These are phyloP conservation scores for Calonectria montana DNA, from an alignment of 2,329 filamentous ascomycete species.

Conservation along the genomic window DNA sequence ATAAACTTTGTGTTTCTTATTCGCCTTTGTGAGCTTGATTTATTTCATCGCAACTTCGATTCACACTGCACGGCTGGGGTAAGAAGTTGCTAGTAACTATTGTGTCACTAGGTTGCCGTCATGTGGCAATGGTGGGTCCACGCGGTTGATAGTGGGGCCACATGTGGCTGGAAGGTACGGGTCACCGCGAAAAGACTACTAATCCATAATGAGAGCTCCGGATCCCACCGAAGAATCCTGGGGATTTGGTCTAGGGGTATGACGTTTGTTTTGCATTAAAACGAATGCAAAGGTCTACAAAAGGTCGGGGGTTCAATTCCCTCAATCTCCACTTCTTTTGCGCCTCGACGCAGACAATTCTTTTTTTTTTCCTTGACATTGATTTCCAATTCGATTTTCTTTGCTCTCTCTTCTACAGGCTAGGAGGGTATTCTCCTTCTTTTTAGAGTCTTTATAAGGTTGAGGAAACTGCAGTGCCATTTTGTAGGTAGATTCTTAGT, in stretches of 20 bases:
- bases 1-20: too few relatives aligned
- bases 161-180: not conserved
- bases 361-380: not conserved
- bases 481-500: too few relatives aligned
- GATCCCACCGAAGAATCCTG: not conserved
- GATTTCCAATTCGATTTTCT: not conserved
- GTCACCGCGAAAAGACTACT: not conserved
- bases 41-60: too few relatives aligned
- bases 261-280: constrained; percentile 19
- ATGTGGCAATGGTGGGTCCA: not conserved
- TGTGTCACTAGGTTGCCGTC: not conserved
- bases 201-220: not conserved
- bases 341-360: too few relatives aligned
- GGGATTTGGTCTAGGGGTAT: constrained; percentile 24
- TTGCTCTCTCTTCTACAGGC: too few relatives aligned
- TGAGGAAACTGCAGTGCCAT: too few relatives aligned
- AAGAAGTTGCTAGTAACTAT: not conserved
- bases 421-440: too few relatives aligned
- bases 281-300: constrained; percentile 5
- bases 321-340: constrained; percentile 14
- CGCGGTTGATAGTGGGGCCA: not conserved
- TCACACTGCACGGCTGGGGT: too few relatives aligned
- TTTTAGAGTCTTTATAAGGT: too few relatives aligned
- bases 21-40: too few relatives aligned
- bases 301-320: constrained; percentile 24